Evolutionary conservation across 495 filamentous ascomycete species (phyloP), one percentile per base, ranked within the genome.

Genomic region (Amniculicola lignicola): DNA sequence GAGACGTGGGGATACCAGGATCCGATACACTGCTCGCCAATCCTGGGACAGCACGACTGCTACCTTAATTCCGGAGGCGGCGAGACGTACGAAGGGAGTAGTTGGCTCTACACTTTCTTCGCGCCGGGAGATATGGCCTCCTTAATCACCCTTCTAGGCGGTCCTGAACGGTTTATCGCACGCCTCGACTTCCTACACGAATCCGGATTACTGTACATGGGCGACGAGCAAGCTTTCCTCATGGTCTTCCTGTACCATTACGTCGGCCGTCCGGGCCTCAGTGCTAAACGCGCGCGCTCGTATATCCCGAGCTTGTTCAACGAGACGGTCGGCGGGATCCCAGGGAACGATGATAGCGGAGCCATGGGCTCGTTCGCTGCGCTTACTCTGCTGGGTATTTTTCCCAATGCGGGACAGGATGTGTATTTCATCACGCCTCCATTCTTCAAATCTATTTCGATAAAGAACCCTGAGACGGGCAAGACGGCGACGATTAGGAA

Each of bases 201-300:
- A 47, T 63, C 66, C 14, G 79, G 81, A 1, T 77, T 89, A 1
- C 80, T 83, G 21, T 85, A 88, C 63, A 81, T 89, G 23, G 84
- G 84, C 16, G 86, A 90, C 64, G 86, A 90, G 55, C 85, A 83
- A 27, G 73, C 82, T 1, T 88, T 89, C 63, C 68, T 90, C 0
- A 81, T 79, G 0, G 78, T 87, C 0, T 88, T 77, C 64, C 83
- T 87, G 60, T 88, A 85, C 60, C 85, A 88, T 66, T 89, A 89
- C 61, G 78, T 80, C 1, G 85, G 83, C 4, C 77, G 86, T 0
- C 86, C 85, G 0, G 84, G 69, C 0, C 72, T 86, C 3, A 88
- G 85, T 0, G 74, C 85, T 1, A 68, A 75, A 27, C 81, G 81
- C 24, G 71, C 74, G 7, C 84, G 85, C 56, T 77, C 66, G 59